Evolutionary conservation across 2,329 filamentous ascomycete species (phyloP).

Genomic region (Laburnicola sp.): DNA sequence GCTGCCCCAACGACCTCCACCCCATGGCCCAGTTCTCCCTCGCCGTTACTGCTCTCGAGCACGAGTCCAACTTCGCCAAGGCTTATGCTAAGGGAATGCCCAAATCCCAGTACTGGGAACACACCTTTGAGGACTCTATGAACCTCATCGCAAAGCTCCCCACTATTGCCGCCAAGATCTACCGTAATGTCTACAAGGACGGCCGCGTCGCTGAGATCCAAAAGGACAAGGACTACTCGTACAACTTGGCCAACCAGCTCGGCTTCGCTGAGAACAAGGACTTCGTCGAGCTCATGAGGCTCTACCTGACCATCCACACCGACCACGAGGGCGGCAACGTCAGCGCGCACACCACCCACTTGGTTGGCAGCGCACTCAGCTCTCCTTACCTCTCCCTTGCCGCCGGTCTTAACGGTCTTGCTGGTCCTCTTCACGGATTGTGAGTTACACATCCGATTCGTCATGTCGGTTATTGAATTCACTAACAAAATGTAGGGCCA

Average conservation of each 20-base stretch:
- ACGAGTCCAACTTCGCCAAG: conserved; percentile 96
- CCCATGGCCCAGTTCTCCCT: conserved; percentile 99
- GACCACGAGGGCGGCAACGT: conserved; percentile 99
- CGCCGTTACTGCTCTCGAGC: conserved; percentile 96
- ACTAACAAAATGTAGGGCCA: conserved; percentile 60
- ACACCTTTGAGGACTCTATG: conserved; percentile 99
- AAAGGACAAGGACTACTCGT: conserved; percentile 99
- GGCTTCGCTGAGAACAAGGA: conserved; percentile 93
- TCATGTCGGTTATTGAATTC: neutral
- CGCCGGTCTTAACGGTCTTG: conserved; percentile 96
- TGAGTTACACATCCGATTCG: conserved; percentile 30
- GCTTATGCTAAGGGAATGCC: conserved; percentile 98
- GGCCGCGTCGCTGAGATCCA: conserved; percentile 95
- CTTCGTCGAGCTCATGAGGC: conserved; percentile 96
- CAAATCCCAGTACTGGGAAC: conserved; percentile 99
- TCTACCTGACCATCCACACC: conserved; percentile 99
- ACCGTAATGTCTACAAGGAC: conserved; percentile 99
- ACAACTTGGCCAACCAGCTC: conserved; percentile 99
- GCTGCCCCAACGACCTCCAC: conserved; percentile 97
- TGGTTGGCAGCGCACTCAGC: conserved; percentile 94
- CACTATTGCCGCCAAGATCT: conserved; percentile 96
- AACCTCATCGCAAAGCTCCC: conserved; percentile 99
- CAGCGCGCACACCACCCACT: conserved; percentile 95
- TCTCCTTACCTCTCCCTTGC: conserved; percentile 96
- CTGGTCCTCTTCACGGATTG: conserved; percentile 96